phyloP scores from a whole-genome alignment of 371 early-diverging fungal genomes.

The Dinochytrium kinnereticum region DNA sequence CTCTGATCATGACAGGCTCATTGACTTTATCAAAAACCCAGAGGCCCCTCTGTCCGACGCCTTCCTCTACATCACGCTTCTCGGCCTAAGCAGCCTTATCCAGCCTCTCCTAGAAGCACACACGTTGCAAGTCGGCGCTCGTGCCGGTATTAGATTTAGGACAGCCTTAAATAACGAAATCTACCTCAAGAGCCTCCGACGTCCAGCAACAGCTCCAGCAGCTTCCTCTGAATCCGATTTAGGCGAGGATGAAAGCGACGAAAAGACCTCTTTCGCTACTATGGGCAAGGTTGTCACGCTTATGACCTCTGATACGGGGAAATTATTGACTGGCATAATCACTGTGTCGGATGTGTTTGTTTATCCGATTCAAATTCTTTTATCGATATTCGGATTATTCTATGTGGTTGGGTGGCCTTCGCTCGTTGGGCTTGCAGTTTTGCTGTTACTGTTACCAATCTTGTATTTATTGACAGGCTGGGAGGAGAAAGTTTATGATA shows the following conservation, averaged over 20 bases:
- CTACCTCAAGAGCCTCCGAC: constrained; percentile 43
- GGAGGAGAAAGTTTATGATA: background rate
- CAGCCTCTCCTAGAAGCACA: constrained; percentile 44
- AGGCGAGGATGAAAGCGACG: constrained; percentile 18
- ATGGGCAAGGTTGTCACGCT: constrained; percentile 37
- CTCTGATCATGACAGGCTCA: no score
- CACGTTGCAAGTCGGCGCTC: constrained; percentile 29
- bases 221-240: background rate
- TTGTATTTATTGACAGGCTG: background rate
- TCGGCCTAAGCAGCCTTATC: constrained; percentile 29
- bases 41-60: background rate
- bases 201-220: constrained; percentile 17
- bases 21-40: constrained; percentile 37
- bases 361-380: constrained; percentile 24
- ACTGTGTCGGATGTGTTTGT: constrained; percentile 23
- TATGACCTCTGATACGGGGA: constrained; percentile 26
- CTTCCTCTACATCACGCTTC: constrained; percentile 45
- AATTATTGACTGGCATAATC: constrained; percentile 19
- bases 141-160: constrained; percentile 29
- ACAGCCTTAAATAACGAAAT: constrained; percentile 45
- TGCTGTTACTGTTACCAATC: background rate
- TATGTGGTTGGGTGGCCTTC: constrained; percentile 45
- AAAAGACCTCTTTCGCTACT: constrained; percentile 33
- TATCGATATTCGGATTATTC: constrained; percentile 29
- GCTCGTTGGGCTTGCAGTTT: constrained; percentile 32